phyloP scores from a whole-genome alignment of 306 rosid species.

The Fragaria ananassa region DNA sequence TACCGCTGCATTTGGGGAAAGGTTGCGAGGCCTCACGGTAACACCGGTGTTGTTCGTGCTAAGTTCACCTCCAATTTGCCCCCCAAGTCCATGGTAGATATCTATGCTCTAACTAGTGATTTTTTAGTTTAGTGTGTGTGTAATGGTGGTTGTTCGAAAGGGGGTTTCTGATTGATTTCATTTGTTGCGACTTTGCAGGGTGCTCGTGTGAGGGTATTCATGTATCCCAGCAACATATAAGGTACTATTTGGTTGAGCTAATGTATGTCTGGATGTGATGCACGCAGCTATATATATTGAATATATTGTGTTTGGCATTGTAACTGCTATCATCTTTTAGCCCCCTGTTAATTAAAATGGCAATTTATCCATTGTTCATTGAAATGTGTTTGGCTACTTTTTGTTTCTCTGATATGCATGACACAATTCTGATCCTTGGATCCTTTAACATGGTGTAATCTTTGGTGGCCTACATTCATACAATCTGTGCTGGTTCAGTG shows the following conservation, averaged over 20 bases:
- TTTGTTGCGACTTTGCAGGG: slow-evolving; percentile 48
- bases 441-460: not conserved
- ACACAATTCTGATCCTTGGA: not conserved
- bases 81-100: slow-evolving; percentile 79
- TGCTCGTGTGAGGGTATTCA: slow-evolving; percentile 77
- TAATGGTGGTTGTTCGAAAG: not conserved
- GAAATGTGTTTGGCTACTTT: not conserved
- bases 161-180: slow-evolving; percentile 9
- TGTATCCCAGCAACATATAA: slow-evolving; percentile 91
- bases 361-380: not conserved
- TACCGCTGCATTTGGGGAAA: slow-evolving; percentile 97
- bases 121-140: not conserved
- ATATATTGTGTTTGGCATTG: not conserved
- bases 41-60: slow-evolving; percentile 86
- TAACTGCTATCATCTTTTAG: not conserved
- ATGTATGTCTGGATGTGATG: not conserved
- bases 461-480: not conserved
- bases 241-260: slow-evolving; percentile 26
- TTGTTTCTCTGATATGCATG: not conserved
- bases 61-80: slow-evolving; percentile 92
- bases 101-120: not conserved
- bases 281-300: not conserved
- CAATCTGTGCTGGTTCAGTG: not conserved
- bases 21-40: slow-evolving; percentile 84
- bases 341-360: not conserved